A percentile compares a stretch with the other conserved stretches of the same genome.
Evolutionary conservation across 2,329 filamentous ascomycete genomes (phyloP).

Genomic region (Aspergillus vadensis): DNA sequence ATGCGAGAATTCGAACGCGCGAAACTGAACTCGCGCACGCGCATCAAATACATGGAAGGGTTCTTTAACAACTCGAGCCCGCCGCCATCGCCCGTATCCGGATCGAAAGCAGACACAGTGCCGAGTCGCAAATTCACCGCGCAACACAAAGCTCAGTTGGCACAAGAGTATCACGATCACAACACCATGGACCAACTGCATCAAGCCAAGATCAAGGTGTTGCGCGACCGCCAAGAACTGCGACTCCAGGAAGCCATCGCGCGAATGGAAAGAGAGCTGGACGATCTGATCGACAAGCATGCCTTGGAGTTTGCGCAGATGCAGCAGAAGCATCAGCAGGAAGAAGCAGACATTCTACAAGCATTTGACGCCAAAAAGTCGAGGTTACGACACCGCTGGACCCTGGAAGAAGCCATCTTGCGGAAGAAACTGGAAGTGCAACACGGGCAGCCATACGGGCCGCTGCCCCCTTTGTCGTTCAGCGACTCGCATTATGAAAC

Average conservation of each 20-base stretch:
- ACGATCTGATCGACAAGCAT: conserved; percentile 38
- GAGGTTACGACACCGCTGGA: conserved; percentile 42
- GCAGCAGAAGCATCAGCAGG: conserved; percentile 38
- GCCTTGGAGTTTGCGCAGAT: conserved; percentile 34
- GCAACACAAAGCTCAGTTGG: conserved; percentile 46
- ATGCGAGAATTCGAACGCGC: conserved; percentile 47
- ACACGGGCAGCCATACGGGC: conserved; percentile 39
- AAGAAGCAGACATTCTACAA: conserved; percentile 34
- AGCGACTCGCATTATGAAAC: conserved; percentile 27
- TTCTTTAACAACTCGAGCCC: conserved; percentile 47
- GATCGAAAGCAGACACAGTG: conserved; percentile 23
- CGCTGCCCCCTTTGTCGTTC: conserved; percentile 43
- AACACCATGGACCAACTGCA: conserved; percentile 49
- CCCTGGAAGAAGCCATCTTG: conserved; percentile 46
- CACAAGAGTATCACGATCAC: conserved; percentile 47
- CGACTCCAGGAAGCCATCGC: conserved; percentile 42
- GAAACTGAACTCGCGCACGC: conserved; percentile 45
- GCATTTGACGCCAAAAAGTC: conserved; percentile 39
- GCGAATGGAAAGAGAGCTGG: conserved; percentile 43
- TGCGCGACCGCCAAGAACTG: conserved; percentile 49
- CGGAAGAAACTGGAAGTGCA: conserved; percentile 42
- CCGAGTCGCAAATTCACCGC: conserved; percentile 41
- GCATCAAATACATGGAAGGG: conserved; percentile 52
- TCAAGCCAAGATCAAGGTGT: conserved; percentile 48
- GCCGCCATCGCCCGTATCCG: conserved; percentile 31